phyloP scores from a whole-genome alignment of 75 land plant species.

The Pinus albicaulis region DNA sequence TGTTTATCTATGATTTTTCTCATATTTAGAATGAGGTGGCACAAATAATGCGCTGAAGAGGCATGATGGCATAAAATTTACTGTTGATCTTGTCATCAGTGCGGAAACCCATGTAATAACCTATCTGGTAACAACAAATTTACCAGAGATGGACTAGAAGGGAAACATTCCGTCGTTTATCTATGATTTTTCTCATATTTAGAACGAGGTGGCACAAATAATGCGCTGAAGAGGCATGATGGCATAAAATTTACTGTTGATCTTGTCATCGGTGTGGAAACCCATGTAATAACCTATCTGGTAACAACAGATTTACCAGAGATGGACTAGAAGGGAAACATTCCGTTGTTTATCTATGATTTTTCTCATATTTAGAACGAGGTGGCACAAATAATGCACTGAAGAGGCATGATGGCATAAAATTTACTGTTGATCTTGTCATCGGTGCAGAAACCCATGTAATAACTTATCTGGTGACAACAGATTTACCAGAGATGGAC shows the following conservation, averaged over 20 bases:
- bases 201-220: slow-evolving; percentile 52
- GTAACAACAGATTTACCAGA: slow-evolving; percentile 64
- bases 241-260: neutral
- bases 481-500: slow-evolving; percentile 62
- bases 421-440: slow-evolving; percentile 36
- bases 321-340: slow-evolving; percentile 78
- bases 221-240: slow-evolving; percentile 27
- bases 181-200: slow-evolving; percentile 75
- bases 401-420: slow-evolving; percentile 14
- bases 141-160: slow-evolving; percentile 74
- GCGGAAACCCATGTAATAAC: slow-evolving; percentile 94
- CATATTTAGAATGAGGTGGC: slow-evolving; percentile 73
- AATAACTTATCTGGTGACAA: slow-evolving; percentile 86
- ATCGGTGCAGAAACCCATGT: slow-evolving; percentile 92
- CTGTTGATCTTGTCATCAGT: slow-evolving; percentile 59
- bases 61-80: slow-evolving; percentile 17
- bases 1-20: slow-evolving; percentile 73
- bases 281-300: slow-evolving; percentile 88
- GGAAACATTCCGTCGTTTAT: slow-evolving; percentile 65
- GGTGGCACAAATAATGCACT: slow-evolving; percentile 43
- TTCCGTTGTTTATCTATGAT: slow-evolving; percentile 72
- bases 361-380: slow-evolving; percentile 70
- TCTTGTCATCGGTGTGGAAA: slow-evolving; percentile 86
- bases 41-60: slow-evolving; percentile 25
- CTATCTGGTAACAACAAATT: slow-evolving; percentile 74